Base-by-base conservation (phyloP, 2,329 filamentous ascomycete genomes). In the Pezicula neosporulosa region DNA sequence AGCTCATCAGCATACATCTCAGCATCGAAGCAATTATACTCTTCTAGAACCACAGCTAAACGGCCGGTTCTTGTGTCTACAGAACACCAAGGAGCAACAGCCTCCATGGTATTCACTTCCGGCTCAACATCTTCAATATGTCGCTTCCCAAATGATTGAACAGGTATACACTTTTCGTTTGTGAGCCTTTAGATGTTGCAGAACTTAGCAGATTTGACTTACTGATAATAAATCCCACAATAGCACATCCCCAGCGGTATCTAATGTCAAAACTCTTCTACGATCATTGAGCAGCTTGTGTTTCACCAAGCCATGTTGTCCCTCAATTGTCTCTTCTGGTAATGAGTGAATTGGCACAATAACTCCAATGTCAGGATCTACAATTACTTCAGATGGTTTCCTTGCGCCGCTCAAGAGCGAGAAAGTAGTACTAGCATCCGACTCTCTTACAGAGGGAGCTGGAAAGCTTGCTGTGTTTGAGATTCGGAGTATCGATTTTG, bases 1-100 rank as follows among this genome's bases (percentile, higher is more conserved):
- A 95, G 74, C 70, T 97, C 92, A 66, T 99, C 94, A 1, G 91
- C 93, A 67, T 99, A 99, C 69, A 96, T 88, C 65, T 99, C 94
- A 15, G 92, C 94, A 70, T 99, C 94, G 61, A 99, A 99, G 67
- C 92, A 97, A 60, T 95, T 95, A 63, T 94, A 95, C 38, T 92
- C 90, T 65, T 99, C 94, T 16, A 99, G 71, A 16, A 95, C 86
- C 3, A 97, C 93, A 2, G 91, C 93, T 50, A 99, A 75, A 56
- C 89, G 90, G 35, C 94, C 94, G 4, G 93, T 97, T 60, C 93
- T 87, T 18, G 93, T 92, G 64, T 99, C 91, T 48, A 97, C 88
- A 2, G 90, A 90, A 66, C 94, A 99, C 94, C 94, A 99, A 49
- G 96, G 93, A 4, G 93, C 88, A 37, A 97, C 90, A 30, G 86